phyloP scores from a whole-genome alignment of 2,329 filamentous ascomycete genomes.

The Geosmithia morbida region DNA sequence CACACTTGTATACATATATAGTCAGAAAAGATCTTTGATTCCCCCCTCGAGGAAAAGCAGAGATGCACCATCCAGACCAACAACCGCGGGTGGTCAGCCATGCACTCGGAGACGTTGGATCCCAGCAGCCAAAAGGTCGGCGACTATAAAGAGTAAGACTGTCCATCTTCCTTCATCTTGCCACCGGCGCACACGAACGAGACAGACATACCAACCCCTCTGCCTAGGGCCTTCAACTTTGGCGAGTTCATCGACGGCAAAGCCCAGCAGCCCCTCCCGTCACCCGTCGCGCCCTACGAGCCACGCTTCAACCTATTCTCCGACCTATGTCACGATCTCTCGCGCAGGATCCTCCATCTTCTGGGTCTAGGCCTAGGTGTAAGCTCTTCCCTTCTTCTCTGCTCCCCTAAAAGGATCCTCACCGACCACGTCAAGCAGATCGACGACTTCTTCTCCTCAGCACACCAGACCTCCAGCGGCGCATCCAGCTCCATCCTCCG shows the following conservation, averaged over 20 bases:
- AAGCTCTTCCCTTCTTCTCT: slow-evolving; percentile 7
- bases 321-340: slow-evolving; percentile 56
- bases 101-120: slow-evolving; percentile 81
- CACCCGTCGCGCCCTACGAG: slow-evolving; percentile 44
- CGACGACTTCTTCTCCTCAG: slow-evolving; percentile 37
- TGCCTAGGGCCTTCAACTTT: slow-evolving; percentile 73
- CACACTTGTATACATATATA: neutral
- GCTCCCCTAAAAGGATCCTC: neutral
- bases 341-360: slow-evolving; percentile 56
- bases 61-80: slow-evolving; percentile 61
- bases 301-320: slow-evolving; percentile 52
- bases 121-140: slow-evolving; percentile 66
- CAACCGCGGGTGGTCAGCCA: slow-evolving; percentile 80
- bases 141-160: slow-evolving; percentile 76
- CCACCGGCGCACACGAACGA: neutral
- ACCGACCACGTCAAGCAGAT: slow-evolving; percentile 18
- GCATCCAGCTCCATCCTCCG: slow-evolving; percentile 48
- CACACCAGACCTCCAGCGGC: slow-evolving; percentile 28
- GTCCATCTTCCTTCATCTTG: neutral
- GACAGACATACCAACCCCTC: slow-evolving; percentile 1
- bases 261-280: slow-evolving; percentile 64
- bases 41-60: slow-evolving; percentile 57
- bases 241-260: slow-evolving; percentile 57
- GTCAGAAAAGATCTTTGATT: slow-evolving; percentile 59
- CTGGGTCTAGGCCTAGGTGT: slow-evolving; percentile 67